phyloP scores from a whole-genome alignment of 208 protist species.

The Wallacemonas sp. region DNA sequence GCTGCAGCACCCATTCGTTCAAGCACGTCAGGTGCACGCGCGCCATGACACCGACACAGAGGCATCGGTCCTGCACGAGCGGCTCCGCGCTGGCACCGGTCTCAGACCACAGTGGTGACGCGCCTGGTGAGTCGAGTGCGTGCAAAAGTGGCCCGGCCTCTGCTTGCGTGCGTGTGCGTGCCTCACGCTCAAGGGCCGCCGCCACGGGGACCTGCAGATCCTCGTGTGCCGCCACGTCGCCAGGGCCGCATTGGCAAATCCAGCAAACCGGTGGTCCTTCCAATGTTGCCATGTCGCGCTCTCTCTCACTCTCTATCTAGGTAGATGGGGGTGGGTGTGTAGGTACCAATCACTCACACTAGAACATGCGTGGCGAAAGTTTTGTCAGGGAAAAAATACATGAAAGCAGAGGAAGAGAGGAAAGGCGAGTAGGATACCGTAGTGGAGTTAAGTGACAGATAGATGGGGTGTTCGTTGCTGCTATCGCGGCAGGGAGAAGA shows the following conservation, averaged over 20 bases:
- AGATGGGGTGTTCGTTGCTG: too few species aligned
- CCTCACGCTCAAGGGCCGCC: too few species aligned
- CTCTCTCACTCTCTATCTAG: too few species aligned
- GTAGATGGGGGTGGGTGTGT: background rate
- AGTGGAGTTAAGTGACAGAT: too few species aligned
- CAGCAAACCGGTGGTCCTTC: slow-evolving; percentile 5
- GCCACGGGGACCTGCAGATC: background rate
- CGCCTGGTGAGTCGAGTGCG: background rate
- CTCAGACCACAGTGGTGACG: background rate
- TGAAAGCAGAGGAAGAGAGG: too few species aligned
- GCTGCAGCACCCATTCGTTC: slow-evolving; percentile 3
- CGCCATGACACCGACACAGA: slow-evolving; percentile 2
- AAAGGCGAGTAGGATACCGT: too few species aligned
- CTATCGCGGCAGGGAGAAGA: too few species aligned
- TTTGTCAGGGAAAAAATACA: too few species aligned
- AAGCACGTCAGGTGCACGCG: slow-evolving; percentile 7
- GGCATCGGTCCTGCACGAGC: slow-evolving; percentile 10
- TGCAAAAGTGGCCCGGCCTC: background rate
- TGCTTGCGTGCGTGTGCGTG: background rate
- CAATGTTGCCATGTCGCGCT: background rate
- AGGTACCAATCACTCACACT: background rate
- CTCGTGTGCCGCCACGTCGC: slow-evolving; percentile 4
- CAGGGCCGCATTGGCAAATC: slow-evolving; percentile 14
- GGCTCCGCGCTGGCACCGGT: background rate
- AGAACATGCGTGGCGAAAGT: background rate